Base-by-base conservation (phyloP, 1,139 yeast genomes). In the Nakaseomyces uthaithaninus region DNA sequence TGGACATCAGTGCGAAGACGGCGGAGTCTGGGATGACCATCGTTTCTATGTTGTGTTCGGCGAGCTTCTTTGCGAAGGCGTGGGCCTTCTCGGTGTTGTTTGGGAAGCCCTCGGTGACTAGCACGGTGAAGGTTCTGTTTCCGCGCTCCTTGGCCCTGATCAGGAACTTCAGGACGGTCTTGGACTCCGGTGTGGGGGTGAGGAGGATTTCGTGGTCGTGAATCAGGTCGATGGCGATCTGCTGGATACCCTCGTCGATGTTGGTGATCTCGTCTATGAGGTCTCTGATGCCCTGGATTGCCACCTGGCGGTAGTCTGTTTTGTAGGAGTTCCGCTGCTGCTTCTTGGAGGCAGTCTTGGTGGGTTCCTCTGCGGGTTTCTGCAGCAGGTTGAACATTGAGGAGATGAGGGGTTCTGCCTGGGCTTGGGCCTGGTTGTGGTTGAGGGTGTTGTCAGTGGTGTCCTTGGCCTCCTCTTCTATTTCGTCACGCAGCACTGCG, bases 221-320 rank as follows among this genome's bases (percentile, higher is more conserved):
- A 58, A 93, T 86, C 67, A 91, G 73, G 59, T 93, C 98, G 31
- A 81, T 80, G 16, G 95, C 82, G 79, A 87, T 82, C 45, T 79
- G 76, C 59, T 89, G 94, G 38, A 93, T 80, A 45, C 91, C 91
- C 52, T 89, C 97, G 57, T 87, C 91, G 34, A 85, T 84, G 53
- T 83, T 83, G 31, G 83, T 73, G 44, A 93, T 84, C 62, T 93
- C 99, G 62, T 91, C 98, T 43, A 87, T 79, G 45, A 93, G 72
- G 54, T 87, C 96, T 58, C 87, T 81, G 47, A 93, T 89, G 3
- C 95, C 96, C 62, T 91, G 97, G 45, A 91, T 89, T 27, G 89
- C 81, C 31, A 86, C 80, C 5, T 95, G 85, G 55, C 95, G 75
- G 55, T 84, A 73, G 55, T 86, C 95, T 48, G 57, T 48, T 60